Evolutionary conservation across 345 rosid species (phyloP).

Genomic region (Euphorbia tirucalli): DNA sequence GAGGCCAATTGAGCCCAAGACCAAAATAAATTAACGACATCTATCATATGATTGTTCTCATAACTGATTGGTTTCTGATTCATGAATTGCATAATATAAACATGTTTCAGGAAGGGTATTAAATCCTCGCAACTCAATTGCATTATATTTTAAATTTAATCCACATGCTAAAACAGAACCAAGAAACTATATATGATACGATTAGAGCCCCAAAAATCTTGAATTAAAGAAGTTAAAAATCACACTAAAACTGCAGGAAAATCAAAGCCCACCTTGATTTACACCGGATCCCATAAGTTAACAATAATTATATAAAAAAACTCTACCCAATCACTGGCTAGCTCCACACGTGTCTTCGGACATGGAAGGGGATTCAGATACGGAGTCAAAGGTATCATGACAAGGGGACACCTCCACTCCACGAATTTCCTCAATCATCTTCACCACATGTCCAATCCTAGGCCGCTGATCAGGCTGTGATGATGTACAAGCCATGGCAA

Average conservation of each 20-base stretch:
- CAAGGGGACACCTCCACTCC: constrained; percentile 63
- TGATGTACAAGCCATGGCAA: constrained; percentile 63
- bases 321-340: constrained; percentile 41
- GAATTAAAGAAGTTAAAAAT: too few relatives aligned
- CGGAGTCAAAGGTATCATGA: constrained; percentile 54
- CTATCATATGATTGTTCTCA: too few relatives aligned
- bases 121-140: too few relatives aligned
- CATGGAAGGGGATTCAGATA: constrained; percentile 70
- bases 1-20: too few relatives aligned
- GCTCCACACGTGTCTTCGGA: constrained; percentile 72
- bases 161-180: too few relatives aligned
- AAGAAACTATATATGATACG: too few relatives aligned
- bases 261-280: not conserved
- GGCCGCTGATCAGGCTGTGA: constrained; percentile 61
- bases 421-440: constrained; percentile 69
- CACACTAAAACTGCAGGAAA: not conserved
- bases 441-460: constrained; percentile 53
- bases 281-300: not conserved
- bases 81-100: too few relatives aligned
- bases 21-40: too few relatives aligned
- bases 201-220: too few relatives aligned
- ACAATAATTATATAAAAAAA: not conserved
- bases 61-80: too few relatives aligned
- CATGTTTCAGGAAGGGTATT: too few relatives aligned
- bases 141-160: too few relatives aligned